Evolutionary conservation across 2,329 filamentous ascomycete species (phyloP), one percentile per base, ranked within the genome.

Genomic region (Fusarium compactum): DNA sequence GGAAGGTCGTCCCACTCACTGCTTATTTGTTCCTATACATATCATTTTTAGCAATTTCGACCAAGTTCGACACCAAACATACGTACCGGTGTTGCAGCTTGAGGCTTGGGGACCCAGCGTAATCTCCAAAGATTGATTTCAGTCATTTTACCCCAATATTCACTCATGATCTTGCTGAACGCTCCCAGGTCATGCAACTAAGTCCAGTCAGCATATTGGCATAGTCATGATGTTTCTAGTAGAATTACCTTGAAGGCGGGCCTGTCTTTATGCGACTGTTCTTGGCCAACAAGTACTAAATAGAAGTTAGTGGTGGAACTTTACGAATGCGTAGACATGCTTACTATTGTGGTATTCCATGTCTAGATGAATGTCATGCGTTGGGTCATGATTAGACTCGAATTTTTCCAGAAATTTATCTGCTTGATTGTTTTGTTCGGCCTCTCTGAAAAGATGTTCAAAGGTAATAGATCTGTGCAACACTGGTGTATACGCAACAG

Each of bases 301-400:
- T 27, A 30, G 27, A 14, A 57, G 62, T 69, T 55, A 73, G 41
- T 15, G 27, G 10, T 24, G 48, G 20, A 29, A 27, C 5, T 14
- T 1, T 7, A 34, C 3, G 12, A 8, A 22, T 27, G 18, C 7
- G 43, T 27, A 12, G 22, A 16, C 3, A 29, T 14, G 61, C 70
- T 24, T 71, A 79, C 78, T 65, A 29, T 80, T 80, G 4, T 66
- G 44, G 43, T 74, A 71, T 48, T 80, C 78, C 7, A 79, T 47
- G 47, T 79, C 77, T 9, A 76, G 63, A 48, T 78, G 77, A 29
- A 78, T 58, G 44, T 79, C 76, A 43, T 78, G 73, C 3, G 65
- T 59, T n/a, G 71, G 52, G 22, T 41, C 24, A 58, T 14, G 52
- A 32, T 7, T 34, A 20, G 18, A 15, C 24, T 67, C 64, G 0